Base-by-base conservation (phyloP, 2,329 filamentous ascomycete species). In the Ophiocordyceps sinensis region DNA sequence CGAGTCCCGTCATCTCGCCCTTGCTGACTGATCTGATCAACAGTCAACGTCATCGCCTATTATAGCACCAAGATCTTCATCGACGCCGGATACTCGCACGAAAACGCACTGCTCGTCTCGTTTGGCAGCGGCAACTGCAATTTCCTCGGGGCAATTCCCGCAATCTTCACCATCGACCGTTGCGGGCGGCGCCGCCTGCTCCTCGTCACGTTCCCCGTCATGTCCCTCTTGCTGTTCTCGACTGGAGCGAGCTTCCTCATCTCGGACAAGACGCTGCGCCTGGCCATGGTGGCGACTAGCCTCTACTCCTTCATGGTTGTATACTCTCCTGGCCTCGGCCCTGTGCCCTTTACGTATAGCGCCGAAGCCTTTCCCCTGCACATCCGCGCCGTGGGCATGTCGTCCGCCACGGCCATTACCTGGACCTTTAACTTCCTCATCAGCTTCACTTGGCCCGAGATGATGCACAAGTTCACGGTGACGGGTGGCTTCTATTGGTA, bases 321-420 rank as follows among this genome's bases (percentile, higher is more conserved):
- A 12, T 66, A 66, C 48, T 64, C 61, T 0, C 70, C 71, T 0
- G 72, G 73, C 14, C 68, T 73, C 38, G 73, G 73, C 0, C 71
- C 73, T 0, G 73, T 77, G 0, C 72, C 73, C 0, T 76, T 76
- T 47, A 76, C 72, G 0, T 77, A 77, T 51, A 73, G 69, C 0
- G 73, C 73, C 1, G 73, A 77, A 47, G 73, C 71, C 0, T 76
- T 75, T 47, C 72, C 73, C 0, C 55, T 76, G 0, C 73, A 75
- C 36, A 65, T 75, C 11, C 65, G 73, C 38, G 68, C 69, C 10
- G 65, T 72, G 41, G 71, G 71, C 13, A 75, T 75, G 71, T 65
- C 67, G 0, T 59, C 68, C 0, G 59, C 61, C 13, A 64, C 61
- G 0, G 59, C 63, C 0, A 61, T 62, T 12, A 62, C 57, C 0